Conservation (phyloP, 352 stramenopile species). For the Phytophthora lateralis region DNA sequence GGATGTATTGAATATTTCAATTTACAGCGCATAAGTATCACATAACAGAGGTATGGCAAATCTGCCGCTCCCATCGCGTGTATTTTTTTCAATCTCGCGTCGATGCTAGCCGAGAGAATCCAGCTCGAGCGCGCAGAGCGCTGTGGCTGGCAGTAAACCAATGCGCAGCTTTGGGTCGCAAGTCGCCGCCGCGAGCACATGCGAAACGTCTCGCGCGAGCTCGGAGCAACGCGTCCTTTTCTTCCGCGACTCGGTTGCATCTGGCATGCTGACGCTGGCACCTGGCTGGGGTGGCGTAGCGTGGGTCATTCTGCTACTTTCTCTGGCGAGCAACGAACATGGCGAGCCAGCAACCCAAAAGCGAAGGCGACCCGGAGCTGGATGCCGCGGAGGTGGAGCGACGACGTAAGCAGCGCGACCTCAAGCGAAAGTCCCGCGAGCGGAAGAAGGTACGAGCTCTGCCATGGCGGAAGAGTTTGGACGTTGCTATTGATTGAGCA, state of each 20-base stretch:
- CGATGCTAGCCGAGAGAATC: constrained; percentile 41
- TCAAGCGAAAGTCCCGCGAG: constrained; percentile 51
- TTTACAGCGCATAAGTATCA: neutral
- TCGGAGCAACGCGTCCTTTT: constrained; percentile 38
- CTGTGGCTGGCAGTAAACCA: constrained; percentile 37
- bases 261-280: constrained; percentile 37
- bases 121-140: constrained; percentile 28
- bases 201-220: constrained; percentile 30
- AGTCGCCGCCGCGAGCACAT: constrained; percentile 28
- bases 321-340: constrained; percentile 25
- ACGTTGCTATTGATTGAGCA: neutral
- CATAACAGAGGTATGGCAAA: constrained; percentile 30
- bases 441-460: constrained; percentile 43
- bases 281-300: constrained; percentile 19
- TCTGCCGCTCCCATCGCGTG: constrained; percentile 16
- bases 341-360: constrained; percentile 31
- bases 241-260: constrained; percentile 32
- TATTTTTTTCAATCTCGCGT: constrained; percentile 40
- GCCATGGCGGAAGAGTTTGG: neutral
- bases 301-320: constrained; percentile 37
- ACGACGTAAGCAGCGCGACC: constrained; percentile 48
- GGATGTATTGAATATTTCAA: neutral
- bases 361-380: constrained; percentile 12
- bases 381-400: constrained; percentile 41
- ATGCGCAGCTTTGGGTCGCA: constrained; percentile 23